Evolutionary conservation across 2,329 filamentous ascomycete species (phyloP), one percentile per base, ranked within the genome.

Genomic region (Beauveria sp.): DNA sequence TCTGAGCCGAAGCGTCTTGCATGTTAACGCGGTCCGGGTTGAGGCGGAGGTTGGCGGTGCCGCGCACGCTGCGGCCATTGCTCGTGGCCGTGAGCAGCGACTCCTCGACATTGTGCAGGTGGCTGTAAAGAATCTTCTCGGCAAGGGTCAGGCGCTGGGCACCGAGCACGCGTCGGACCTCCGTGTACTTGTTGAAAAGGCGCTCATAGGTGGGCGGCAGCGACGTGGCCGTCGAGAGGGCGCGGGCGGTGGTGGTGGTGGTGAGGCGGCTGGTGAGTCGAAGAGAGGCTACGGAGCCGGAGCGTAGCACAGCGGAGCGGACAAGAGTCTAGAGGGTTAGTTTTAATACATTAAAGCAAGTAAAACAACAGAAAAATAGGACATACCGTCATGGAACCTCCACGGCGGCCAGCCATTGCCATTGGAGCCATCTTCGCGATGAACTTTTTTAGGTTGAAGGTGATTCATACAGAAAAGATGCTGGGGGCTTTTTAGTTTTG

Each of bases 1-100:
- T 99, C 79, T 99, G 95, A 6, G 95, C 95, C 34, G 91, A 96
- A 16, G 95, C 95, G 80, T 99, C 95, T 77, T 99, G 95, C 95
- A 99, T 99, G 66, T 96, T 96, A 68, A 98, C 95, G 59, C 95
- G 86, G 75, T 99, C 95, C 24, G 95, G 95, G 77, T 96, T 96
- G 75, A 99, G 88, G 80, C 96, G 96, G 76, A 99, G 83, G 73
- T 96, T 98, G 56, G 92, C 93, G 71, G 87, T 87, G 67, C 93
- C 93, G 48, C 95, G 87, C 65, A 99, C 88, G 70, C 88, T 84
- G 57, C 84, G 84, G 67, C 93, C 93, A 83, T 93, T 91, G 75
- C 91, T 84, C 55, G 93, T 97, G 71, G 87, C 86, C 59, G 84
- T 86, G 64, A 96, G 81, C 59, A 99, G 84, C 43, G 91, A 93